Base-by-base conservation (phyloP, 1,139 yeast species). In the Saccharomyces hybrid region DNA sequence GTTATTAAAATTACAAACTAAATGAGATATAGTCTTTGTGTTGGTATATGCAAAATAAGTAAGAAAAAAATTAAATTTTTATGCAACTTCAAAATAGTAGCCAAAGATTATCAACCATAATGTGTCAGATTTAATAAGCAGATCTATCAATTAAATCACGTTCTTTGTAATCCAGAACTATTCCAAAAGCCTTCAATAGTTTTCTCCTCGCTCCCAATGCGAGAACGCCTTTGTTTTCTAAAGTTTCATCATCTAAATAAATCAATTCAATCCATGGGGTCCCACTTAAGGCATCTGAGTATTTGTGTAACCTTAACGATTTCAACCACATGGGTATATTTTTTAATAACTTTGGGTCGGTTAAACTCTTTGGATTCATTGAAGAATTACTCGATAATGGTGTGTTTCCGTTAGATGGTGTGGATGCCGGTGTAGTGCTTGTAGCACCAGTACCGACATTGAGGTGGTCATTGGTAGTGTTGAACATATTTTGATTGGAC, bases 181-280 rank as follows among this genome's bases (percentile, higher is more conserved):
- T 85, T 59, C 84, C 89, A 74, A 93, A 93, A 44, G 96, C 95
- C 73, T 95, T 93, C 64, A 93, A 74, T 68, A 93, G 78, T 71
- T 93, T 93, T 58, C 97, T 81, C 61, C 99, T 78, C 0, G 99
- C 99, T 6, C 99, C 99, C 61, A 93, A 78, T 0, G 99, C 98
- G 61, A 83, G 81, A 50, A 93, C 96, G 4, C 99, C 99, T 57
- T 83, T 78, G 3, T 78, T 77, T 62, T 86, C 91, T 64, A 95
- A 77, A 55, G 82, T 81, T 2, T 73, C 79, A 65, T 91, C 96
- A 58, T 77, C 77, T 61, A 88, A 75, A 62, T 81, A 82, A 55
- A 93, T 80, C 74, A 93, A 77, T 52, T 86, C 87, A 58, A 78
- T 76, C 99, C 99, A 93, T 29, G 80, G 78, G 60, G 85, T 75